These are phyloP conservation scores for Phytopythium mirpurense DNA, from an alignment of 352 stramenopile genomes.

Conservation along the genomic window DNA sequence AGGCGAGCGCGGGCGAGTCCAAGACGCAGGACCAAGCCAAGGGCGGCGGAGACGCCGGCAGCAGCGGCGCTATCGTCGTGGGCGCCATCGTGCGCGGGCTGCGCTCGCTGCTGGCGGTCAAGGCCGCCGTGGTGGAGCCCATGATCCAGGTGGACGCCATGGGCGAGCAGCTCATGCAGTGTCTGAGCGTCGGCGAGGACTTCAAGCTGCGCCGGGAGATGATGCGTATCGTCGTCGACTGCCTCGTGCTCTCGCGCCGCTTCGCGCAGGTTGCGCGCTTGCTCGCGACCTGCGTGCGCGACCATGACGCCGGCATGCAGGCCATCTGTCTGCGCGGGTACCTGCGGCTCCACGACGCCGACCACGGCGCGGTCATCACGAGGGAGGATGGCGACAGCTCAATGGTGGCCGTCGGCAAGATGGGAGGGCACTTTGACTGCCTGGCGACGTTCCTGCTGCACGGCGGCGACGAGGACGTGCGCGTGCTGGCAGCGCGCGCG, in stretches of 20 bases:
- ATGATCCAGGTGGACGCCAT: slow-evolving; percentile 83
- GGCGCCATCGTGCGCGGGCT: slow-evolving; percentile 62
- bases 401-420: neutral
- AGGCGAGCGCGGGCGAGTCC: slow-evolving; percentile 1
- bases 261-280: slow-evolving; percentile 36
- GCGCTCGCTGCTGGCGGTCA: slow-evolving; percentile 47
- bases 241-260: slow-evolving; percentile 35
- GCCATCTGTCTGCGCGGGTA: slow-evolving; percentile 49
- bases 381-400: neutral
- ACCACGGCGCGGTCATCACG: slow-evolving; percentile 14
- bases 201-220: slow-evolving; percentile 74
- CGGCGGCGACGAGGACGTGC: slow-evolving; percentile 20
- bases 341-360: slow-evolving; percentile 38
- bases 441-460: slow-evolving; percentile 29
- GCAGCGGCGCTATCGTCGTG: slow-evolving; percentile 48
- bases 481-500: slow-evolving; percentile 27
- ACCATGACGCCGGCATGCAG: slow-evolving; percentile 58
- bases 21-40: slow-evolving; percentile 11
- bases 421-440: slow-evolving; percentile 26
- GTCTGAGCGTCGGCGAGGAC: slow-evolving; percentile 65
- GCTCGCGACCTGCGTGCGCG: slow-evolving; percentile 38
- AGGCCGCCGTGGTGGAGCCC: slow-evolving; percentile 56
- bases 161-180: slow-evolving; percentile 74
- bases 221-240: slow-evolving; percentile 69
- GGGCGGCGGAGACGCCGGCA: slow-evolving; percentile 4